A percentile compares a stretch with the other conserved stretches of the same genome.
Evolutionary conservation across 805 yeast genomes (phyloP).

Genomic region (Kazachstania psychrophila): DNA sequence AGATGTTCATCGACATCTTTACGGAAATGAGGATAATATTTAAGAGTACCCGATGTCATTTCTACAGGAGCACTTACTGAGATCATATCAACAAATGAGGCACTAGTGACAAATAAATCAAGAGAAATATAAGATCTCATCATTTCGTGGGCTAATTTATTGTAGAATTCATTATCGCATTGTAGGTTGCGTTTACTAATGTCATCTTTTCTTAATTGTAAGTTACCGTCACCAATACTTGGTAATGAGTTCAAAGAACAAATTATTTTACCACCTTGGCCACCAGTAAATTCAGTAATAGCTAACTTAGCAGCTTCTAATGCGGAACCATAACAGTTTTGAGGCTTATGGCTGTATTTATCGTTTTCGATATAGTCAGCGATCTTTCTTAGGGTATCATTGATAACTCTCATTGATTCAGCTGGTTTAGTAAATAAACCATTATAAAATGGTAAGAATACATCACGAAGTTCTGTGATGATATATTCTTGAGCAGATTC

Average conservation of each 20-base stretch:
- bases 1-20: constrained; percentile 60
- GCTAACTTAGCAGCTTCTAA: constrained; percentile 57
- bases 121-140: constrained; percentile 56
- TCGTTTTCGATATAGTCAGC: constrained; percentile 31
- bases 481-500: constrained; percentile 51
- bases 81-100: constrained; percentile 59
- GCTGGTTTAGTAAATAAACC: constrained; percentile 78
- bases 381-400: constrained; percentile 49
- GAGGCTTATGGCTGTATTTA: constrained; percentile 29
- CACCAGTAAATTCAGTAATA: constrained; percentile 37
- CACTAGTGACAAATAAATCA: constrained; percentile 64
- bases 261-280: constrained; percentile 80
- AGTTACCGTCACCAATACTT: constrained; percentile 69
- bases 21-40: constrained; percentile 57
- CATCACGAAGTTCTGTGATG: constrained; percentile 50
- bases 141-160: constrained; percentile 47
- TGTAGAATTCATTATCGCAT: constrained; percentile 55
- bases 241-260: constrained; percentile 63
- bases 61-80: constrained; percentile 57
- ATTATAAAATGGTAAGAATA: constrained; percentile 63
- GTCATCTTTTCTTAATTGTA: constrained; percentile 35
- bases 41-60: constrained; percentile 62
- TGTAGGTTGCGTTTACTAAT: constrained; percentile 45
- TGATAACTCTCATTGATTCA: constrained; percentile 54
- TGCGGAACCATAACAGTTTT: constrained; percentile 75